Base-by-base conservation (phyloP, 1,284 basidiomycete genomes). In the Ustilago trichophora region DNA sequence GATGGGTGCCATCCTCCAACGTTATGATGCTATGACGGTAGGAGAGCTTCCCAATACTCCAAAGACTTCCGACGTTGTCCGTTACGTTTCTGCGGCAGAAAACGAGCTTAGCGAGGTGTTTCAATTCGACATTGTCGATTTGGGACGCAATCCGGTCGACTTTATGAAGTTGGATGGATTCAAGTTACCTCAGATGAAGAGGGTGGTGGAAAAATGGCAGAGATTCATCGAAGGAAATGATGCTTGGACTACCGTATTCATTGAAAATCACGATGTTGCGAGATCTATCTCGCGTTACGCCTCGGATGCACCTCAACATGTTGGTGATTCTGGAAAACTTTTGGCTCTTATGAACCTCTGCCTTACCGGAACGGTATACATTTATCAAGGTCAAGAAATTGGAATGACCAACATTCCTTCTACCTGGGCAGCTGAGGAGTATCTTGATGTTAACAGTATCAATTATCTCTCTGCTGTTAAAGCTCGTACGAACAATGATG, bases 331-430 rank as follows among this genome's bases (percentile, higher is more conserved):
- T 1, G 88, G 87, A 8, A 90, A 90, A 76, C 81, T 90, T 78
- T 80, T 91, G 18, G 86, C 88, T 0, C 82, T 89, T 19, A 80
- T 90, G 44, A 85, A 90, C 69, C 83, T 85, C 31, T 86, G 87
- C 0, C 85, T 88, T 43, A 83, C 85, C 2, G 90, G 90, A 3
- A 90, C 90, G 10, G 80, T 88, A 60, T 91, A 87, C 77, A 83
- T 91, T 12, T 90, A 88, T 78, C 88, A 91, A 82, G 89, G 90
- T 27, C 50, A 77, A 41, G 76, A 77, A 54, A 85, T 91, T 0
- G 90, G 87, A 0, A 83, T 89, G 82, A 85, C 84, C 80, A 91
- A 91, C 62, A 85, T 90, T 36, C 88, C 89, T 7, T 75, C 83
- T 27, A 79, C 82, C 6, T 90, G 89, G 89, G 85, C 85, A 0